Conservation (phyloP, 1,139 yeast genomes). For the Pichia sorboxylosa region DNA sequence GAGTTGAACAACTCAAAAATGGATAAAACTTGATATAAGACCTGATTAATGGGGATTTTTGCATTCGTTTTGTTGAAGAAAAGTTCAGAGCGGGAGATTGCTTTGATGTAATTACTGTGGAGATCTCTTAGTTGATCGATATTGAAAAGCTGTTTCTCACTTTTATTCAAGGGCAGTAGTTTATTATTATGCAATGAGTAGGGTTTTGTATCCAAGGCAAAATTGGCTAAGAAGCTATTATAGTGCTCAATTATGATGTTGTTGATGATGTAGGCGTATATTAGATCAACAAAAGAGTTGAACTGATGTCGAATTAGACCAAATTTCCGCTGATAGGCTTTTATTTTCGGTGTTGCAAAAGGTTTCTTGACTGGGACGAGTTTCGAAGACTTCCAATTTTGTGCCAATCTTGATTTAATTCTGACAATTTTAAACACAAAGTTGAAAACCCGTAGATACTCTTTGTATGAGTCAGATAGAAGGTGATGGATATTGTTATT, state of each 20-base stretch:
- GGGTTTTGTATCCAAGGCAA: background rate
- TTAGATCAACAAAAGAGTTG: conserved; percentile 32
- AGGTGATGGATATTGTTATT: conserved; percentile 43
- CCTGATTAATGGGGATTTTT: conserved; percentile 4
- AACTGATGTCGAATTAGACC: conserved; percentile 37
- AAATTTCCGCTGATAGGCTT: conserved; percentile 20
- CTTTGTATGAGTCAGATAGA: conserved; percentile 35
- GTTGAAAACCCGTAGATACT: conserved; percentile 73
- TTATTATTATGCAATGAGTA: conserved; percentile 2
- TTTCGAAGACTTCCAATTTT: conserved; percentile 35
- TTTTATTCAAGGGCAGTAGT: conserved; percentile 2
- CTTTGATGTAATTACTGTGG: conserved; percentile 23
- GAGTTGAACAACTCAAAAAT: conserved; percentile 4
- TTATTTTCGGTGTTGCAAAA: conserved; percentile 22
- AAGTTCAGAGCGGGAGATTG: conserved; percentile 17
- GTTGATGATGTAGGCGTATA: conserved; percentile 34
- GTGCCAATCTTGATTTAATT: conserved; percentile 39
- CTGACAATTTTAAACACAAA: conserved; percentile 74
- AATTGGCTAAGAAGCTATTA: no score
- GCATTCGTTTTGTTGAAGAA: conserved; percentile 3
- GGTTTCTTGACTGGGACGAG: conserved; percentile 24
- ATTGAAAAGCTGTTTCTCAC: conserved; percentile 15
- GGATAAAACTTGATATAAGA: conserved; percentile 3
- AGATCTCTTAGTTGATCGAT: conserved; percentile 36
- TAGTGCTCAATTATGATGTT: conserved; percentile 40